phyloP scores from a whole-genome alignment of 495 filamentous ascomycete genomes.

The Evernia prunastri region DNA sequence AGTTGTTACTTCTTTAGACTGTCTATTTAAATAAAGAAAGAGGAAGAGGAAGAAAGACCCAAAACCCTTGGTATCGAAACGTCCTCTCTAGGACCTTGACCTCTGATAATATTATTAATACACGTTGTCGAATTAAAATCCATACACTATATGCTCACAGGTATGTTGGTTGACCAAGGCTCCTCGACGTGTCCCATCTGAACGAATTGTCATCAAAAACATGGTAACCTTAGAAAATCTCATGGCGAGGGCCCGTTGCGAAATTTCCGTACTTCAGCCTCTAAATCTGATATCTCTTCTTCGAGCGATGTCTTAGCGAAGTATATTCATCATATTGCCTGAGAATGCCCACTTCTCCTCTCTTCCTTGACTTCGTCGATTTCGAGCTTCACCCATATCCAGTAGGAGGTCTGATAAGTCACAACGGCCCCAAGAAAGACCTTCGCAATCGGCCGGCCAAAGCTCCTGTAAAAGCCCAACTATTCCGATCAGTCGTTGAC shows the following conservation, averaged over 20 bases:
- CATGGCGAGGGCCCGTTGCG: not conserved
- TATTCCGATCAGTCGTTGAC: conserved; percentile 30
- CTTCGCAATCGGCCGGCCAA: conserved; percentile 74
- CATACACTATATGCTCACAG: too few relatives aligned
- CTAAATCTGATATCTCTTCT: conserved; percentile 14
- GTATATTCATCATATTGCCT: not conserved
- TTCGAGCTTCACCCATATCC: conserved; percentile 83
- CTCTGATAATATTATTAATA: too few relatives aligned
- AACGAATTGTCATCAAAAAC: not conserved
- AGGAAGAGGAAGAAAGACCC: too few relatives aligned
- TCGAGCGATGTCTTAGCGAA: conserved; percentile 1
- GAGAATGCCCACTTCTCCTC: conserved; percentile 31
- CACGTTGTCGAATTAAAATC: too few relatives aligned
- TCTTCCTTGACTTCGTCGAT: conserved; percentile 60
- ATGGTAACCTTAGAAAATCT: not conserved
- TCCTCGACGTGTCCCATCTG: too few relatives aligned
- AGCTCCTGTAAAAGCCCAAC: conserved; percentile 71
- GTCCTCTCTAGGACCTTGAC: too few relatives aligned
- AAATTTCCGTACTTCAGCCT: conserved; percentile 10
- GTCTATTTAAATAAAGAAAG: too few relatives aligned
- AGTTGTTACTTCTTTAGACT: too few relatives aligned
- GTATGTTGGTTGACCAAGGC: too few relatives aligned
- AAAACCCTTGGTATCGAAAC: too few relatives aligned
- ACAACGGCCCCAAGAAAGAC: conserved; percentile 79
- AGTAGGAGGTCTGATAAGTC: conserved; percentile 82